A percentile compares a stretch with the other conserved stretches of the same genome.
phyloP scores from a whole-genome alignment of 2,329 filamentous ascomycete species.

The Trichoderma polysporum region DNA sequence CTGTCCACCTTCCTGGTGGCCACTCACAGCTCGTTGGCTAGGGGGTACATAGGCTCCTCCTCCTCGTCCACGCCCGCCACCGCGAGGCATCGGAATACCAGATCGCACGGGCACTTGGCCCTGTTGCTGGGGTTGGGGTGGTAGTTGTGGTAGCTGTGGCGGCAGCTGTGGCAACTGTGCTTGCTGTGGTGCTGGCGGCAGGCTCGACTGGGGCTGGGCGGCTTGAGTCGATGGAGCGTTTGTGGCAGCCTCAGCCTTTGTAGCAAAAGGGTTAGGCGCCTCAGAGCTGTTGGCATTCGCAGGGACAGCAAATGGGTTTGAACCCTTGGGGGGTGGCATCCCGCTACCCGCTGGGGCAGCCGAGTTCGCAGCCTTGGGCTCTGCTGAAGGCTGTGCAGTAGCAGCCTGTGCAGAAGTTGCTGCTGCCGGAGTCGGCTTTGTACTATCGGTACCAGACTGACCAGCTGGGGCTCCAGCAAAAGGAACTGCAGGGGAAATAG shows the following conservation, averaged over 20 bases:
- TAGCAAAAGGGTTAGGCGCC: constrained; percentile 33
- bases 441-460: not conserved
- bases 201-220: constrained; percentile 10
- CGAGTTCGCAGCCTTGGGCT: not conserved
- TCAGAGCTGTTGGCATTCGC: constrained; percentile 22
- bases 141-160: constrained; percentile 23
- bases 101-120: constrained; percentile 31
- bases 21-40: constrained; percentile 37
- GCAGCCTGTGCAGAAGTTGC: constrained; percentile 19
- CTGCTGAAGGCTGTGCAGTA: not conserved
- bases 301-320: constrained; percentile 37
- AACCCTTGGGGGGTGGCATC: constrained; percentile 27
- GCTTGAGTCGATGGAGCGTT: constrained; percentile 23
- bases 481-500: not conserved
- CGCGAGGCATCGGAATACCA: constrained; percentile 44
- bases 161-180: constrained; percentile 25
- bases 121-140: constrained; percentile 27
- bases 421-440: constrained; percentile 23
- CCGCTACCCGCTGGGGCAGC: constrained; percentile 20
- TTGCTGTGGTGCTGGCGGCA: constrained; percentile 23
- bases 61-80: constrained; percentile 42
- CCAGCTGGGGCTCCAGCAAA: constrained; percentile 9
- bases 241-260: constrained; percentile 25
- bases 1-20: constrained; percentile 37
- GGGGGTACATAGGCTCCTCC: constrained; percentile 41